Base-by-base conservation (phyloP, 2,329 filamentous ascomycete genomes). In the Mycosphaerella sp. region DNA sequence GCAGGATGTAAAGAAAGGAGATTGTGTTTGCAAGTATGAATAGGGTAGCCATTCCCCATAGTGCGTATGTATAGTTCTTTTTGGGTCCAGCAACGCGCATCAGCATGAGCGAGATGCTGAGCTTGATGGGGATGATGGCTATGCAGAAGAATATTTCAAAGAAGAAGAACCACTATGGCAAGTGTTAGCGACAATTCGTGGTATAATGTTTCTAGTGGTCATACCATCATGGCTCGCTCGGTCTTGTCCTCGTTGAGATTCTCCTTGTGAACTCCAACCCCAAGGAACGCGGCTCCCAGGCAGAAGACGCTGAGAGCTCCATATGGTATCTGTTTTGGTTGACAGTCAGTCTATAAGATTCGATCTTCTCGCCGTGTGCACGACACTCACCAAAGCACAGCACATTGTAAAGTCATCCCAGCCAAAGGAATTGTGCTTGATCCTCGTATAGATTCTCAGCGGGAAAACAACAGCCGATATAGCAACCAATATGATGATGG, bases 1-100 rank as follows among this genome's bases (percentile, higher is more conserved):
- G 68, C 39, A 69, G 64, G 55, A 70, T 68, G 55, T 68, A 69
- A 40, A 70, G 59, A 17, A 64, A 58, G 1, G 65, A 60, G 25
- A 63, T 64, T 4, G 67, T 16, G 47, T 97, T 69, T 57, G 65
- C 64, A 16, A 60, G 49, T 3, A 63, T 61, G 44, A 67, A 68
- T 17, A 68, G 57, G 6, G 34, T 58, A 6, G 63, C 62, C 34
- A 68, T 63, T 39, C 44, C 55, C 41, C 65, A 69, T 7, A 67
- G 58, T 12, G 55, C 57, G 37, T 60, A 60, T 6, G 61, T 54
- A 32, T 63, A 69, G 4, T 49, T 50, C 30, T 57, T 60, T 39
- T 59, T 63, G 7, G 60, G 62, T 1, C 59, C 62, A 6, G 67
- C 68, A 32, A 69, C 65, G 7, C 67, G 65, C 35, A 66, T 63